Evolutionary conservation across 768 basidiomycete genomes (phyloP).

Genomic region (Hypholoma fasciculare): DNA sequence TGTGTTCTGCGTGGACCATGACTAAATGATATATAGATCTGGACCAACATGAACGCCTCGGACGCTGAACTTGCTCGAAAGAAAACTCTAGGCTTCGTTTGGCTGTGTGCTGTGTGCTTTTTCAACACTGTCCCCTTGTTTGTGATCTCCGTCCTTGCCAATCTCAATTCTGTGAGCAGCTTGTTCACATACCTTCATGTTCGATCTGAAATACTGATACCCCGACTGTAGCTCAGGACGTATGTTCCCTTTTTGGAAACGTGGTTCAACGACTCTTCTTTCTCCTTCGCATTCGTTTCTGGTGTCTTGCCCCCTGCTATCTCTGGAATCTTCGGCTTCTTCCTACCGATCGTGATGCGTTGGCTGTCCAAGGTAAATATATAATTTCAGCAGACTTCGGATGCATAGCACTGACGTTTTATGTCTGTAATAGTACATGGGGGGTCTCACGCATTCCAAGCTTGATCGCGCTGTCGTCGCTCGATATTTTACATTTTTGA

Average conservation of each 20-base stretch:
- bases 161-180: conserved; percentile 73
- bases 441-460: conserved; percentile 68
- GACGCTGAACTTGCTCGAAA: conserved; percentile 67
- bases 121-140: conserved; percentile 94
- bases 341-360: conserved; percentile 92
- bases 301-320: conserved; percentile 93
- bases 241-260: conserved; percentile 75
- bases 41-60: conserved; percentile 85
- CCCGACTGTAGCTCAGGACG: conserved; percentile 46
- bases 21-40: conserved; percentile 55
- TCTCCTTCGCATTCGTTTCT: conserved; percentile 80
- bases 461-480: conserved; percentile 91
- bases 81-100: conserved; percentile 72
- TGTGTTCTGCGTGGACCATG: not conserved
- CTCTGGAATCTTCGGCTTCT: conserved; percentile 85
- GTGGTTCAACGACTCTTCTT: conserved; percentile 67
- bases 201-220: not conserved
- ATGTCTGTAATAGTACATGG: conserved; percentile 58
- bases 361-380: conserved; percentile 68
- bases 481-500: conserved; percentile 91
- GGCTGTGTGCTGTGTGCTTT: conserved; percentile 81
- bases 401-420: conserved; percentile 57
- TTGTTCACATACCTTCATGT: not conserved
- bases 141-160: conserved; percentile 88
- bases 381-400: not conserved